Base-by-base conservation (phyloP, 2,329 filamentous ascomycete genomes). In the Torrubiella hemipterigena region DNA sequence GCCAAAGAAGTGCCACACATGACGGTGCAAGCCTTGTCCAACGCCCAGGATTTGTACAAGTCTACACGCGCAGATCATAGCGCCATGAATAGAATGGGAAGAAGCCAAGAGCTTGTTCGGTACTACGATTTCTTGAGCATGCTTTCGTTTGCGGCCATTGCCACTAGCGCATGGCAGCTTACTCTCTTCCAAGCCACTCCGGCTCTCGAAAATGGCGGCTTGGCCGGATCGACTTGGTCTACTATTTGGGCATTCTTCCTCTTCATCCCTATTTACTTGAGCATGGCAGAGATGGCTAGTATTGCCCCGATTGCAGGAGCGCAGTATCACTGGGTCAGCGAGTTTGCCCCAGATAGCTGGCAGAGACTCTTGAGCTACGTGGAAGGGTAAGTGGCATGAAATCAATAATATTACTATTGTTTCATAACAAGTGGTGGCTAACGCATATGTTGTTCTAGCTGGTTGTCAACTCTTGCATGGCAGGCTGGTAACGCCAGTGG, bases 291-390 rank as follows among this genome's bases (percentile, higher is more conserved):
- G 19, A 40, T 43, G 13, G 26, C 42, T 3, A 37, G 40, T 14
- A 43, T 43, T 10, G 38, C 38, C 0, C 42, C 42, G 11, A 43
- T 42, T 15, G 40, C 42, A 7, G 42, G 42, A 7, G 40, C 40
- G 3, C 42, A 43, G 24, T 43, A 43, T 14, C 42, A 43, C 22
- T 43, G 42, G 42, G 37, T 39, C 6, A 37, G 34, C 23, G 37
- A 39, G 18, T 39, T 39, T 25, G 31, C 37, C 2, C 37, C 37
- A 12, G 31, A 34, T 9, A 32, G 13, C 20, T 37, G 28, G n/a
- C 37, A 39, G 21, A 27, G 15, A 20, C 23, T 31, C 8, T 29
- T 35, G 7, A 35, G 33, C 24, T 35, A 27, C 20, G 15, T 35
- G 9, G 29, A 28, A 15, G 33, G 33, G 33, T 35, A 24, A 9